phyloP scores from a whole-genome alignment of 305 asterid species.

The Fraxinus sp. region DNA sequence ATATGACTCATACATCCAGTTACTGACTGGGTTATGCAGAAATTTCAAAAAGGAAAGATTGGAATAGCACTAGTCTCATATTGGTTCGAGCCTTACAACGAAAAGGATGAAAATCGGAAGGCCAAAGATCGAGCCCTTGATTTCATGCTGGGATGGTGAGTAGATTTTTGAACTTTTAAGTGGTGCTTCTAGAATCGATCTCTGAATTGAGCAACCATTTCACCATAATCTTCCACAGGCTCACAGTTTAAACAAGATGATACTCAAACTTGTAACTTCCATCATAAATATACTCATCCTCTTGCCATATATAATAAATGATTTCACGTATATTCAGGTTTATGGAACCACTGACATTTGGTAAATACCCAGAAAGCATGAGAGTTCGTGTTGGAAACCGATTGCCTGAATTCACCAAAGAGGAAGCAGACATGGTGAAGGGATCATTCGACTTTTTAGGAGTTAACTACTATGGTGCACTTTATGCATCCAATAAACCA shows the following conservation, averaged over 20 bases:
- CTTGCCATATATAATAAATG: neutral
- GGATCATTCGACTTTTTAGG: slow-evolving; percentile 45
- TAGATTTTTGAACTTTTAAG: neutral
- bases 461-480: slow-evolving; percentile 48
- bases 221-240: neutral
- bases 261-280: neutral
- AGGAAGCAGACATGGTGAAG: slow-evolving; percentile 31
- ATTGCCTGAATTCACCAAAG: slow-evolving; percentile 37
- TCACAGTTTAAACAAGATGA: neutral
- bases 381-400: slow-evolving; percentile 36
- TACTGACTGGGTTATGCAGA: slow-evolving; percentile 19
- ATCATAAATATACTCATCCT: neutral
- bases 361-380: slow-evolving; percentile 46
- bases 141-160: slow-evolving; percentile 59
- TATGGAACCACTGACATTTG: slow-evolving; percentile 42
- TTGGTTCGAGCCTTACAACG: slow-evolving; percentile 40
- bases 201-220: neutral
- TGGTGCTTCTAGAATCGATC: neutral
- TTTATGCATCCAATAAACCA: slow-evolving; percentile 42
- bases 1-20: neutral
- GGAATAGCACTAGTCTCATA: slow-evolving; percentile 31
- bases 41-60: slow-evolving; percentile 41
- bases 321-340: slow-evolving; percentile 29
- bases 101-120: neutral
- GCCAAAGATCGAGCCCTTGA: slow-evolving; percentile 46